Conservation (phyloP, 495 filamentous ascomycete species). For the Aspergillus ellipticus region DNA sequence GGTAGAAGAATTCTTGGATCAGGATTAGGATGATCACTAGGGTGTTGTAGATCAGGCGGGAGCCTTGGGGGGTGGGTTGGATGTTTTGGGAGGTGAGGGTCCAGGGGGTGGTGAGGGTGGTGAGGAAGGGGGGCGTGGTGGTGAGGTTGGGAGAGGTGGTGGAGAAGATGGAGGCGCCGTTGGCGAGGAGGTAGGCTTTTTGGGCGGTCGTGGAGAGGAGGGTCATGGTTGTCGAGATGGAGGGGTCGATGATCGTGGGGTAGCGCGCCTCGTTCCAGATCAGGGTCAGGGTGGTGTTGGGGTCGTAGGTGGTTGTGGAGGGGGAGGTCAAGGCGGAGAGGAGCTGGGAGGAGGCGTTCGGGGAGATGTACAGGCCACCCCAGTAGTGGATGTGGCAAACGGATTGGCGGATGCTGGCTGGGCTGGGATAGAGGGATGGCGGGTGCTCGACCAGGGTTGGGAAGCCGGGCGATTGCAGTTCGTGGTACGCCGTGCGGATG, state of each 20-base stretch:
- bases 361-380: constrained; percentile 39
- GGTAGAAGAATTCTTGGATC: constrained; percentile 54
- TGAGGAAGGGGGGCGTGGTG: constrained; percentile 29
- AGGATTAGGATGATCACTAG: constrained; percentile 45
- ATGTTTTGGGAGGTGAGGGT: constrained; percentile 34
- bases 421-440: constrained; percentile 21
- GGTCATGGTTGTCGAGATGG: constrained; percentile 24
- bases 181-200: constrained; percentile 27
- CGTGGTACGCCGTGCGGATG: constrained; percentile 37
- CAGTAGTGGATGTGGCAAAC: constrained; percentile 47
- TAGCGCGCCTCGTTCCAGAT: constrained; percentile 54
- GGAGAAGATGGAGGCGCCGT: constrained; percentile 27
- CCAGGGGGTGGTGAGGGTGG: constrained; percentile 42
- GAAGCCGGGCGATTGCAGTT: constrained; percentile 33
- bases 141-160: constrained; percentile 26
- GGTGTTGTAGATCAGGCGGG: constrained; percentile 50
- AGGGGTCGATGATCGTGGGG: constrained; percentile 36
- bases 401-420: constrained; percentile 19
- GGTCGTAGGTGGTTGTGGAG: constrained; percentile 35
- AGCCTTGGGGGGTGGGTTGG: constrained; percentile 46
- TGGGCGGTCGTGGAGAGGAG: constrained; percentile 33
- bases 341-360: constrained; percentile 36
- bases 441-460: constrained; percentile 36
- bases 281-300: constrained; percentile 33
- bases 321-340: constrained; percentile 28